Evolutionary conservation across 257 asterid species (phyloP), one percentile per base, ranked within the genome.

Genomic region (Perilla frutescens): DNA sequence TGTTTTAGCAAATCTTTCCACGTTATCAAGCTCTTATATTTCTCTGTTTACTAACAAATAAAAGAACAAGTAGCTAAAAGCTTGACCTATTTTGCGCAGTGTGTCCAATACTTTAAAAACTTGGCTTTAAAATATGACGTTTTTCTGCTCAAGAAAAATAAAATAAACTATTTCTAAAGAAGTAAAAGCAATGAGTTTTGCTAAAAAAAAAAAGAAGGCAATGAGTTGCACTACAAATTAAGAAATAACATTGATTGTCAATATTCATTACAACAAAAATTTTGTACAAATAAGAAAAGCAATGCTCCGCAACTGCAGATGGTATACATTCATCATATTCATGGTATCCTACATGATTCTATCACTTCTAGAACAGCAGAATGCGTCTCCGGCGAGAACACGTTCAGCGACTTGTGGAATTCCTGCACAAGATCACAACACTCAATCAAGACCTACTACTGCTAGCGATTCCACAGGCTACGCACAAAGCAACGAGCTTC

Each of bases 351-450:
- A 76, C 97, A 91, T n/a, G 97, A 91, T 67, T 88, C 96, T 6
- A 91, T 91, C 9, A 91, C 97, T 80, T 88, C 91, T 39, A 91
- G 87, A 82, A 91, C 89, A 12, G 83, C 57, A 39, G 80, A 70
- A 81, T 87, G 93, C 0, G 97, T 88, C 83, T 91, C 97, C 3
- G 88, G 86, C 1, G 97, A 79, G 57, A 91, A 87, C 96, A 91
- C 84, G 76, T 88, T 85, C 64, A 91, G 82, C 20, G 96, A 73
- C 80, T 83, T 39, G 72, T 91, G 97, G 72, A 91, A 91, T 79
- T 88, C 96, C 97, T 91, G 84, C 73, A 76, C 44, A 10, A 67
- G 40, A 66, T 62, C 7, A 15, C 2, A 43, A 34, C 1, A 62
- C 4, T 4, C 10, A 39, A 31, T 56, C 41, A 56, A 56, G 62